Base-by-base conservation (phyloP, 73 alveolate genomes). In the Uronychia binucleata region DNA sequence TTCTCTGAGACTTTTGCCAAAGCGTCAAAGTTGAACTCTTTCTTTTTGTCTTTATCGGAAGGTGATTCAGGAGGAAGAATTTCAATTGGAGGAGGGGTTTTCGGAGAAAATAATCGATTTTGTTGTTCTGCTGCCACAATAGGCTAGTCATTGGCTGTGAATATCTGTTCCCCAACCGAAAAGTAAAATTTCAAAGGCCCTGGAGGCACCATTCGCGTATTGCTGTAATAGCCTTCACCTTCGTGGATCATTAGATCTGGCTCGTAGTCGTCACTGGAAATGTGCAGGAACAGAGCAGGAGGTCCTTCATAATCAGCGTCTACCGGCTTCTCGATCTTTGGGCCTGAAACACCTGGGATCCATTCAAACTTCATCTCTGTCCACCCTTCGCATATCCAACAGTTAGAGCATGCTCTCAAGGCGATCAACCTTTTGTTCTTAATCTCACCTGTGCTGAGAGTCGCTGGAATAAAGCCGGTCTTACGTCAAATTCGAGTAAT, bases 341-440 rank as follows among this genome's bases (percentile, higher is more conserved):
- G n/a, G n/a, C 79, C 27, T 0, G 88, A 58, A n/a, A 59, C 33
- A 0, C 77, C 75, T 30, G 88, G 88, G 30, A 28, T 81, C 75
- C 60, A 89, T 60, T 83, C 89, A 74, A 89, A 89, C 57, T 84
- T 83, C 19, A 89, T 92, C 33, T 89, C 91, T 1, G 92, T 31
- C 95, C 95, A 89, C n/a, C 95, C 95, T 57, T 89, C 95, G 28
- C 95, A 89, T 0, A 89, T 83, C 95, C 95, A 89, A 59, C 95
- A 89, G 28, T 81, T 81, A 1, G 81, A 59, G 34, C 74, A 29
- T 1, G 88, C 59, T 30, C 33, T 58, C 28, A 59, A 28, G 1
- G 28, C 5, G 30, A 67, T 59, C 30, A 32, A 28, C 31, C 33
- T 81, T 1, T 25, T 26, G 33, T 57, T n/a, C 0, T 74, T 14